Conservation (phyloP, 1,284 basidiomycete genomes). For the Testicularia cyperi region DNA sequence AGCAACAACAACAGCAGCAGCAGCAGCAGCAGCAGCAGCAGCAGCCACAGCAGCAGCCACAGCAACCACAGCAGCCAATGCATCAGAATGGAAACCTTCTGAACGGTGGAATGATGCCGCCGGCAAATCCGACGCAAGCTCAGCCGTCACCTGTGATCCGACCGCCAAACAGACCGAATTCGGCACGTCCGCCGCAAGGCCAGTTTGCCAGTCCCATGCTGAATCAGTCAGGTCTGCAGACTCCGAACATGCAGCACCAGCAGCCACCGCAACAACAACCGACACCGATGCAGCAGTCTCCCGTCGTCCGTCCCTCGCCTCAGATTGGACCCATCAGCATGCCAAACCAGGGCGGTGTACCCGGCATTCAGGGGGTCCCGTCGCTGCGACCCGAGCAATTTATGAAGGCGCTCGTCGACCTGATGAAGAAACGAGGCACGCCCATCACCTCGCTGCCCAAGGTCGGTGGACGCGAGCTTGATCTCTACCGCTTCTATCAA, state of each 20-base stretch:
- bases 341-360: slow-evolving; percentile 14
- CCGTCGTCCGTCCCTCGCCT: slow-evolving; percentile 30
- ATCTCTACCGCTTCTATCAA: slow-evolving; percentile 52
- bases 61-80: slow-evolving; percentile 17
- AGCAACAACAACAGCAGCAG: slow-evolving; percentile 7
- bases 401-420: slow-evolving; percentile 48
- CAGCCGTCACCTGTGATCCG: slow-evolving; percentile 33
- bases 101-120: slow-evolving; percentile 12
- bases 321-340: slow-evolving; percentile 20
- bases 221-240: slow-evolving; percentile 16
- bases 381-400: slow-evolving; percentile 51
- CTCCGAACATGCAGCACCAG: slow-evolving; percentile 11
- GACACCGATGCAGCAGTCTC: slow-evolving; percentile 14
- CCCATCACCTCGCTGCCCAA: slow-evolving; percentile 43
- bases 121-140: slow-evolving; percentile 7
- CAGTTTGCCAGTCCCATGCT: slow-evolving; percentile 38
- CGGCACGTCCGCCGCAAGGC: slow-evolving; percentile 28
- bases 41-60: slow-evolving; percentile 7
- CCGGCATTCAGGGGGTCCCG: slow-evolving; percentile 28
- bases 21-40: slow-evolving; percentile 8
- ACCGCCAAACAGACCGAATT: slow-evolving; percentile 26
- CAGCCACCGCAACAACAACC: slow-evolving; percentile 8
- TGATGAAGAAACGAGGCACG: slow-evolving; percentile 51
- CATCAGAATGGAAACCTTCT: slow-evolving; percentile 12
- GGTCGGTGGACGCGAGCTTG: slow-evolving; percentile 44